phyloP scores from a whole-genome alignment of 2,329 filamentous ascomycete species.

The Ceratocystis albifundus region DNA sequence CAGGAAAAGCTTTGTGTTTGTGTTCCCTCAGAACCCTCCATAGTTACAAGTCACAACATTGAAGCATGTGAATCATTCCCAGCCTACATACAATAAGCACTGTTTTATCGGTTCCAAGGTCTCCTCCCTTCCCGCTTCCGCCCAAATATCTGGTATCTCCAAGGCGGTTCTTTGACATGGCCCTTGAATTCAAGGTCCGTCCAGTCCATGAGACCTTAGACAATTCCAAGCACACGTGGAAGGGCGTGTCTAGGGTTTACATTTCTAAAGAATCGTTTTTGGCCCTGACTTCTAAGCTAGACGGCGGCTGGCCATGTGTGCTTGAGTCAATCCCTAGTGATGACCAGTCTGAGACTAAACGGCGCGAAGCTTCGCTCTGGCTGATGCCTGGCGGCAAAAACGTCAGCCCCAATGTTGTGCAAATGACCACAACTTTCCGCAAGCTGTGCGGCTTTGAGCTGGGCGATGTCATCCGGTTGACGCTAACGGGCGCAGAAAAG shows the following conservation, averaged over 20 bases:
- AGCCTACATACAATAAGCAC: too few species aligned
- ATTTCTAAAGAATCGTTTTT: slow-evolving; percentile 39
- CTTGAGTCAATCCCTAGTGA: slow-evolving; percentile 30
- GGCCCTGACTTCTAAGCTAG: slow-evolving; percentile 35
- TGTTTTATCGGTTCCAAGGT: background rate
- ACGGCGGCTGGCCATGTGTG: slow-evolving; percentile 35
- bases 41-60: background rate
- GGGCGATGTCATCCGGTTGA: slow-evolving; percentile 51
- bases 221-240: slow-evolving; percentile 32
- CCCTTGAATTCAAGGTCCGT: slow-evolving; percentile 34
- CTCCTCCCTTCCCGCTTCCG: background rate
- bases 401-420: slow-evolving; percentile 53
- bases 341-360: slow-evolving; percentile 25
- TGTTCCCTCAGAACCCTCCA: slow-evolving; percentile 5
- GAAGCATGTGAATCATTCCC: background rate
- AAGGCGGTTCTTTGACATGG: slow-evolving; percentile 25
- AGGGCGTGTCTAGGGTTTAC: slow-evolving; percentile 38
- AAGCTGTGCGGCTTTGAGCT: slow-evolving; percentile 61
- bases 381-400: slow-evolving; percentile 43
- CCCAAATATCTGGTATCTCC: background rate
- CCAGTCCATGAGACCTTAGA: slow-evolving; percentile 35
- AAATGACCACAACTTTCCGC: slow-evolving; percentile 63
- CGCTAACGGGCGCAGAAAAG: slow-evolving; percentile 40
- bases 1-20: slow-evolving; percentile 8
- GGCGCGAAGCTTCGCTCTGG: slow-evolving; percentile 41